Evolutionary conservation across 805 yeast genomes (phyloP), one percentile per base, ranked within the genome.

Genomic region (Metschnikowia orientalis): DNA sequence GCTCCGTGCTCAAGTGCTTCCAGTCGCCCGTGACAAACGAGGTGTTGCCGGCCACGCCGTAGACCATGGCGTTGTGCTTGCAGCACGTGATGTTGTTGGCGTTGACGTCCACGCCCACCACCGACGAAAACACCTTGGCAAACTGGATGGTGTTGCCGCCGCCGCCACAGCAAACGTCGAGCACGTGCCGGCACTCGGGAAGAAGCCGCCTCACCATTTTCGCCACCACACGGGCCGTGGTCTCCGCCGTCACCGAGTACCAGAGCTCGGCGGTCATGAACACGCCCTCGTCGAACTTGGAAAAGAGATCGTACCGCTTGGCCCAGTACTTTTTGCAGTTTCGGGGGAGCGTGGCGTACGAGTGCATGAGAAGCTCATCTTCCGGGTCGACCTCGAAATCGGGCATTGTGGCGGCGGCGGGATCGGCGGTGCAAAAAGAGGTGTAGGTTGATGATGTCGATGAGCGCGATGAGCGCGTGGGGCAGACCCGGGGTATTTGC

Each of bases 201-300:
- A 75, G 52, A 37, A 79, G 67, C 10, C 71, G 67, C 31, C 61
- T 55, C 11, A 79, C 56, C 36, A 75, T 69, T 34, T 69, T 65
- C 0, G 88, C 81, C 0, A 71, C 56, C 45, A 75, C 77, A 5
- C 61, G 57, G 1, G 95, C 92, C 1, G 84, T 61, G 2, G 54
- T 48, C 49, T 89, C 97, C 0, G 95, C 89, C 0, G 97, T 89
- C 4, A 87, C 95, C 35, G 90, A 80, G 55, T 69, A 89, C 92
- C 95, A 84, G 31, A 87, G 66, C 50, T 81, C 92, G 10, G 73
- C 63, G 1, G 82, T 81, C 62, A 89, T 64, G 33, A 67, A 66
- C 1, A 87, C 68, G 0, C 92, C 90, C 5, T 76, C 71, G 48
- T 84, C 86, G 44, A 68, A 82, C 41, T 59, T 63, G 5, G 75